A percentile compares a stretch with the other conserved stretches of the same genome.
Evolutionary conservation across 2,329 filamentous ascomycete genomes (phyloP).

Genomic region (Canariomyces notabilis): DNA sequence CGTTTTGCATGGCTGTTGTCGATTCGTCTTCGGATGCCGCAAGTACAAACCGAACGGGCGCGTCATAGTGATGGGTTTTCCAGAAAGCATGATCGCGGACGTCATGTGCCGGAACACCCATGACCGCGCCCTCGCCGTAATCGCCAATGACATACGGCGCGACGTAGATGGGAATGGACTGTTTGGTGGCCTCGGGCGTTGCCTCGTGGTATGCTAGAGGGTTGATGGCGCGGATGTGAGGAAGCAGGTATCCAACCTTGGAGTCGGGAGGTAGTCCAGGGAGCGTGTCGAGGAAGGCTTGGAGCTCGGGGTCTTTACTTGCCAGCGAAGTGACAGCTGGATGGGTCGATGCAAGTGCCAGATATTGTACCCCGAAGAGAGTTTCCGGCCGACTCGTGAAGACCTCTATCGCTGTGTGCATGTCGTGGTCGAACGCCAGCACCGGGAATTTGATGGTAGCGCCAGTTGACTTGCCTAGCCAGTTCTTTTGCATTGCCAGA

Average conservation of each 20-base stretch:
- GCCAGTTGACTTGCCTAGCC: constrained; percentile 76
- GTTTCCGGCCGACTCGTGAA: constrained; percentile 86
- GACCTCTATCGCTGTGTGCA: constrained; percentile 56
- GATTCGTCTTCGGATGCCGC: constrained; percentile 45
- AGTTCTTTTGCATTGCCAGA: constrained; percentile 77
- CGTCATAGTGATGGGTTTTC: constrained; percentile 59
- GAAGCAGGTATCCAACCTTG: constrained; percentile 64
- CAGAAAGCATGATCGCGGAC: constrained; percentile 74
- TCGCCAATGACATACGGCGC: constrained; percentile 81
- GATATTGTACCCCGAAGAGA: constrained; percentile 78
- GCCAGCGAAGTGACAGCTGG: constrained; percentile 61
- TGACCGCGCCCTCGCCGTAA: constrained; percentile 82
- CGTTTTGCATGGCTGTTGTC: constrained; percentile 38
- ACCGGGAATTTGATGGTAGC: constrained; percentile 68
- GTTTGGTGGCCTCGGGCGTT: constrained; percentile 46
- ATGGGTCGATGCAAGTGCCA: constrained; percentile 72
- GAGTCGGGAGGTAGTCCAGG: constrained; percentile 50
- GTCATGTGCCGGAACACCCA: constrained; percentile 89
- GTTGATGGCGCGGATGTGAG: constrained; percentile 57
- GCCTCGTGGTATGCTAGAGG: constrained; percentile 56
- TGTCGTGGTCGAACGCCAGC: constrained; percentile 36
- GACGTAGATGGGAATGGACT: constrained; percentile 68
- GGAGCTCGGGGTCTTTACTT: constrained; percentile 54
- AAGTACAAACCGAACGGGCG: constrained; percentile 61
- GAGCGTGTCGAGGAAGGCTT: constrained; percentile 62